phyloP scores from a whole-genome alignment of 495 filamentous ascomycete genomes.

The Hyaloscypha finlandica region DNA sequence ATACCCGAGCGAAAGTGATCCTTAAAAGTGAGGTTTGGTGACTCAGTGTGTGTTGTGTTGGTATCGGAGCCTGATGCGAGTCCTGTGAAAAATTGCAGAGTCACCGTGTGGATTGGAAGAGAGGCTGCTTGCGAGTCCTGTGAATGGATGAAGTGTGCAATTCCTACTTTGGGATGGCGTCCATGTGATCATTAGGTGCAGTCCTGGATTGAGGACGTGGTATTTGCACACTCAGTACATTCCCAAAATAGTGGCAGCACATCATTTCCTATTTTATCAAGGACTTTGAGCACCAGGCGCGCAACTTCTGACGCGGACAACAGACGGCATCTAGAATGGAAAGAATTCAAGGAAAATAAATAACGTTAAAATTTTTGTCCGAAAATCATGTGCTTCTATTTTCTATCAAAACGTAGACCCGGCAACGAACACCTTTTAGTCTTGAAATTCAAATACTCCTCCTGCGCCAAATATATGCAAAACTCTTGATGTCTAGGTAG shows the following conservation, averaged over 20 bases:
- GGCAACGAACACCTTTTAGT: neutral
- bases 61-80: neutral
- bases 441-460: neutral
- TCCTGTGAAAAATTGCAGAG: neutral
- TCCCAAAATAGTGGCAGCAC: neutral
- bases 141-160: neutral
- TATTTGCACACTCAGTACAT: neutral
- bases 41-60: neutral
- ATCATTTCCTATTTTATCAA: neutral
- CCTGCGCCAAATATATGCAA: neutral
- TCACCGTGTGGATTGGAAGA: neutral
- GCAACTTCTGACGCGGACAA: too few relatives aligned
- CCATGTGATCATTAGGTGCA: neutral
- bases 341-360: neutral
- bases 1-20: conserved; percentile 10
- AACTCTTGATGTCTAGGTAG: neutral
- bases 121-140: neutral
- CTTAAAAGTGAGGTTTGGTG: neutral
- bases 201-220: neutral
- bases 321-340: too few relatives aligned
- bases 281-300: neutral
- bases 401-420: neutral
- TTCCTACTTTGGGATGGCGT: neutral
- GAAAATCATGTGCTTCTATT: neutral
- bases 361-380: neutral